Evolutionary conservation across 2,329 filamentous ascomycete genomes (phyloP).

Genomic region (Pseudocercospora pini-densiflorae): DNA sequence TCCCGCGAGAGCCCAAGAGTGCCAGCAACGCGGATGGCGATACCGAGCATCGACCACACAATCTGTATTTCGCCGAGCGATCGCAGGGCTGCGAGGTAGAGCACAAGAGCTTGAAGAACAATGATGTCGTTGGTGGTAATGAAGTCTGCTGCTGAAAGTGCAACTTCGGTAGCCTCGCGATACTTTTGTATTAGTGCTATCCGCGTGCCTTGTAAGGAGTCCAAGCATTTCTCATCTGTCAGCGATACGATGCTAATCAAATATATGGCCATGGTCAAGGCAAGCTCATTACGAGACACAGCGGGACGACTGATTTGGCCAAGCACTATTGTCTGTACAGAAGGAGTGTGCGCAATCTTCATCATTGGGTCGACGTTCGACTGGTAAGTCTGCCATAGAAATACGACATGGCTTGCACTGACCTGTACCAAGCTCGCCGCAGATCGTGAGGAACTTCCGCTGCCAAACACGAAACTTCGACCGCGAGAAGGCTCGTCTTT

Average conservation of each 20-base stretch:
- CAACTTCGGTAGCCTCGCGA: conserved; percentile 32
- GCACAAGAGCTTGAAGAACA: conserved; percentile 37
- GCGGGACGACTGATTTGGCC: conserved; percentile 61
- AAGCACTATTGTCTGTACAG: conserved; percentile 68
- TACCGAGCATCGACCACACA: conserved; percentile 34
- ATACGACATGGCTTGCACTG: conserved; percentile 55
- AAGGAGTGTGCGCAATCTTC: conserved; percentile 74
- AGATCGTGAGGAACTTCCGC: conserved; percentile 21
- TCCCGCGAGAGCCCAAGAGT: conserved; percentile 45
- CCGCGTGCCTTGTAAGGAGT: conserved; percentile 30
- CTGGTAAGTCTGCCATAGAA: conserved; percentile 75
- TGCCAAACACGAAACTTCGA: conserved; percentile 32
- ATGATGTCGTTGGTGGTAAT: conserved; percentile 36
- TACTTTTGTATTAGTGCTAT: conserved; percentile 29
- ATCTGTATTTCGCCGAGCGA: conserved; percentile 31
- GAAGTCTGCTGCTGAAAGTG: conserved; percentile 35
- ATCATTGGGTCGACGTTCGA: conserved; percentile 75
- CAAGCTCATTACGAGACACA: conserved; percentile 51
- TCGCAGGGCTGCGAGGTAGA: conserved; percentile 35
- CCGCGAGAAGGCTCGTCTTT: conserved; percentile 7
- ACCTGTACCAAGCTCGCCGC: conserved; percentile 25
- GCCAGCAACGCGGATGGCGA: conserved; percentile 51
- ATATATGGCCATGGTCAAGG: conserved; percentile 43
- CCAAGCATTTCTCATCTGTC: conserved; percentile 35
- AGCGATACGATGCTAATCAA: conserved; percentile 39